Percentiles rank a stretch among this genome's conserved stretches.
phyloP scores from a whole-genome alignment of 495 filamentous ascomycete species.

The Hypoxylon perforatum region DNA sequence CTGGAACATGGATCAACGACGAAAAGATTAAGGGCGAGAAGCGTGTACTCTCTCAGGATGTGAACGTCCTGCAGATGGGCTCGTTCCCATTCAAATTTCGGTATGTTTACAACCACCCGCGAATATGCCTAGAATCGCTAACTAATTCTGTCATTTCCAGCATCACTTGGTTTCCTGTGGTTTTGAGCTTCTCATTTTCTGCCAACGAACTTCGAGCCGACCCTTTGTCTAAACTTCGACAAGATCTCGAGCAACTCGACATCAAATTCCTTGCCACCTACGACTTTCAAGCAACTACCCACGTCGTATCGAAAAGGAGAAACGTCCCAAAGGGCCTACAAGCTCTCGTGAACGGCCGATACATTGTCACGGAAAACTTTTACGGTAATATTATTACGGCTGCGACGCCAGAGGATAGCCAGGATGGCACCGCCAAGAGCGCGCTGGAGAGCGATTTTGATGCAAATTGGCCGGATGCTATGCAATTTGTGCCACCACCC shows the following conservation, averaged over 20 bases:
- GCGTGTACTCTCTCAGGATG: constrained; percentile 61
- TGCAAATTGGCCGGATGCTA: constrained; percentile 79
- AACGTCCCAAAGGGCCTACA: constrained; percentile 89
- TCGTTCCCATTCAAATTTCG: constrained; percentile 66
- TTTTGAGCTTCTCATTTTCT: constrained; percentile 85
- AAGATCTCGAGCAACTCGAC: constrained; percentile 80
- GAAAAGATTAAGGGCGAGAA: constrained; percentile 69
- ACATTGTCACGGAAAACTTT: constrained; percentile 82
- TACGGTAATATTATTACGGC: constrained; percentile 74
- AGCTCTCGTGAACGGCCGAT: constrained; percentile 84
- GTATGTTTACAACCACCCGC: constrained; percentile 42
- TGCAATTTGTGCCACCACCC: constrained; percentile 75
- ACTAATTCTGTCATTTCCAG: constrained; percentile 52
- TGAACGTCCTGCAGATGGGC: constrained; percentile 75
- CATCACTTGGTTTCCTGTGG: constrained; percentile 82
- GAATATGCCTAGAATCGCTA: background rate
- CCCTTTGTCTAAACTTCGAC: constrained; percentile 71
- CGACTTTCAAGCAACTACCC: constrained; percentile 76
- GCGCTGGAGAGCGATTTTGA: constrained; percentile 88
- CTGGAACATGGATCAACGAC: constrained; percentile 82
- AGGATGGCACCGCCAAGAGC: constrained; percentile 65
- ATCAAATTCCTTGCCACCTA: constrained; percentile 85
- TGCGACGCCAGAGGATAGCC: constrained; percentile 67
- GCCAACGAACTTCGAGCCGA: constrained; percentile 76
- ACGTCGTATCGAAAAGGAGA: constrained; percentile 88